Conservation (phyloP, 257 asterid genomes). For the Solanum piurae region DNA sequence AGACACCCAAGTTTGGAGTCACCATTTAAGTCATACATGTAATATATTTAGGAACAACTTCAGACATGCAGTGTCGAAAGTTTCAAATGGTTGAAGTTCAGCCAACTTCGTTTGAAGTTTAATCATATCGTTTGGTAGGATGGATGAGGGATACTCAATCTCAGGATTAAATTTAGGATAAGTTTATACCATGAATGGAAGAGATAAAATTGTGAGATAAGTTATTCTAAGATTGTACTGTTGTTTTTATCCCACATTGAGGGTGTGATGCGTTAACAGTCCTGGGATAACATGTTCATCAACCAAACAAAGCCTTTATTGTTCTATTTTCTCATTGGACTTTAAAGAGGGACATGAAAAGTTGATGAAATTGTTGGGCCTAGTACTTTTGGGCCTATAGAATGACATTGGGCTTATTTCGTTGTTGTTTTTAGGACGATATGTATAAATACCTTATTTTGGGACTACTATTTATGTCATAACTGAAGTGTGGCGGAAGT, state of each 20-base stretch:
- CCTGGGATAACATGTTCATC: too few relatives aligned
- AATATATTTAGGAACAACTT: neutral
- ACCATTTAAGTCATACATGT: neutral
- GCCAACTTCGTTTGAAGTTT: neutral
- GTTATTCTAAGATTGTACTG: neutral
- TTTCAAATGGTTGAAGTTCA: neutral
- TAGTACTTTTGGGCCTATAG: neutral
- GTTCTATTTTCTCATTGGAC: neutral
- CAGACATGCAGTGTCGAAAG: neutral
- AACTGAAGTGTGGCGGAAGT: neutral
- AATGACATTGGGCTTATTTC: neutral
- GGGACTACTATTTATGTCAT: neutral
- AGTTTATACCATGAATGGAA: neutral
- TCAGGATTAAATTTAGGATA: too few relatives aligned
- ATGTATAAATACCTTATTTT: neutral
- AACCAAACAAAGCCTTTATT: too few relatives aligned
- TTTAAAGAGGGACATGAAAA: neutral
- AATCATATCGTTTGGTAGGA: neutral
- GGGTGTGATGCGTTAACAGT: too few relatives aligned
- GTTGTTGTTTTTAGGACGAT: neutral
- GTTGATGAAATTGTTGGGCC: neutral
- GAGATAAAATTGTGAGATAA: too few relatives aligned
- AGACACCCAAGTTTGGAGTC: neutral
- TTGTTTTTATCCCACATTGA: neutral
- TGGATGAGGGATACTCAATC: neutral